Base-by-base conservation (phyloP, 1,284 basidiomycete species). In the Boletellus sp. region DNA sequence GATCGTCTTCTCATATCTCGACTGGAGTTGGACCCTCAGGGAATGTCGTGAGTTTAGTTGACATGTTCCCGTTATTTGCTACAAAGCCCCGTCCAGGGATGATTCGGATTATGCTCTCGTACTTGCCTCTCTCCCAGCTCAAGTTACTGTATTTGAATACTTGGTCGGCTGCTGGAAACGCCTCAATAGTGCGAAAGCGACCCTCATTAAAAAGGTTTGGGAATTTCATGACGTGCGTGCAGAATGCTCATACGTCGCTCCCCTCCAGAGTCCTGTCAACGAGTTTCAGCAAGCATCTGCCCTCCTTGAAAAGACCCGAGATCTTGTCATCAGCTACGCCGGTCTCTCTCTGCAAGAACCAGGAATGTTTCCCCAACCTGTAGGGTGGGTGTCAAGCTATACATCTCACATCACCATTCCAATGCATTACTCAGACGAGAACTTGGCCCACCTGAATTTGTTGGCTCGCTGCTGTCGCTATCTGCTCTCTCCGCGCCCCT, bases 161-260 rank as follows among this genome's bases (percentile, higher is more conserved):
- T 79, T 99, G 21, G 79, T 93, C 1, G 87, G 87, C 19, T 89
- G 90, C 62, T 99, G 96, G 96, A 93, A 91, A 68, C 80, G 93
- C 21, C 65, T 89, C 41, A 86, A 91, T 55, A 59, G 69, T 2
- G 76, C 77, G 6, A 82, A 82, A 56, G 72, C 77, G 26, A 74
- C 78, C 33, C 63, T 87, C 15, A 60, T 79, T 39, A 87, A 85
- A 64, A 84, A 83, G 76, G 88, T 86, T 51, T 42, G 48, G 32
- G 19, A 28, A 5, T 12, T 8, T 19, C 30, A 7, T 19, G 33
- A 2, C 2, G 5, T 39, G 26, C 11, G 2, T 35, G 33, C 28
- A 11, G 10, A 37, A 37, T 38, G 15, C 49, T 60, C 36, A 54
- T 24, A 8, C 8, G 2, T 35, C 21, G 13, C 28, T 32, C 6